phyloP scores from a whole-genome alignment of 768 basidiomycete species.

The Lentinus tigrinus region DNA sequence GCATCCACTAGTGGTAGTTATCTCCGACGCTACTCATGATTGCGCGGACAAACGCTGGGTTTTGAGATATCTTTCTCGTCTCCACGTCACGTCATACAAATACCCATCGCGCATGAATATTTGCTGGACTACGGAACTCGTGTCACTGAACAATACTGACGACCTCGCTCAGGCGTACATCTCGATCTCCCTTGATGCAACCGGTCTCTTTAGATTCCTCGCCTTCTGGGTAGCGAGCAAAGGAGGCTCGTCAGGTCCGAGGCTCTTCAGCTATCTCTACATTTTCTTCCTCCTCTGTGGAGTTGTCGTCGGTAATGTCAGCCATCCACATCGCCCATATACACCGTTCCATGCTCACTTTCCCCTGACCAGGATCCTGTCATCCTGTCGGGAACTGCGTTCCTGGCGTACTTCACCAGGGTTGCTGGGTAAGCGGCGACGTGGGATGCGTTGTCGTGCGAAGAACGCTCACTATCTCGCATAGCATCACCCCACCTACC shows the following conservation, averaged over 20 bases:
- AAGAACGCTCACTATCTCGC: constrained; percentile 26
- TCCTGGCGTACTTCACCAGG: constrained; percentile 84
- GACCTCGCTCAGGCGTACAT: constrained; percentile 58
- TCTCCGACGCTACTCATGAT: no score
- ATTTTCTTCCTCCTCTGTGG: constrained; percentile 77
- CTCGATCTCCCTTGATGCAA: constrained; percentile 87
- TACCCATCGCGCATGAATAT: no score
- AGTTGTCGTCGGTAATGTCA: constrained; percentile 75
- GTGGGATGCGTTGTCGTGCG: constrained; percentile 41
- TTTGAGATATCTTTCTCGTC: no score
- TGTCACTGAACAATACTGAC: no score
- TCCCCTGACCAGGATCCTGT: constrained; percentile 62
- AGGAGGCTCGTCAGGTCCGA: constrained; percentile 71
- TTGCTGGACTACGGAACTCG: no score
- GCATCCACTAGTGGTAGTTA: no score
- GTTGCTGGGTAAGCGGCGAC: constrained; percentile 43
- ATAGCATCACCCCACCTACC: constrained; percentile 40
- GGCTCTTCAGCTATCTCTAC: constrained; percentile 80
- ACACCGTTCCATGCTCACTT: background rate
- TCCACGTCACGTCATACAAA: no score
- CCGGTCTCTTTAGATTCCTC: constrained; percentile 81
- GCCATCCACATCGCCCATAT: constrained; percentile 3
- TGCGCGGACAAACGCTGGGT: no score
- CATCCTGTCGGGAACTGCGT: constrained; percentile 87
- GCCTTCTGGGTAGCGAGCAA: constrained; percentile 83